phyloP scores from a whole-genome alignment of 2,329 filamentous ascomycete species.

The Rhinocladiella similis region DNA sequence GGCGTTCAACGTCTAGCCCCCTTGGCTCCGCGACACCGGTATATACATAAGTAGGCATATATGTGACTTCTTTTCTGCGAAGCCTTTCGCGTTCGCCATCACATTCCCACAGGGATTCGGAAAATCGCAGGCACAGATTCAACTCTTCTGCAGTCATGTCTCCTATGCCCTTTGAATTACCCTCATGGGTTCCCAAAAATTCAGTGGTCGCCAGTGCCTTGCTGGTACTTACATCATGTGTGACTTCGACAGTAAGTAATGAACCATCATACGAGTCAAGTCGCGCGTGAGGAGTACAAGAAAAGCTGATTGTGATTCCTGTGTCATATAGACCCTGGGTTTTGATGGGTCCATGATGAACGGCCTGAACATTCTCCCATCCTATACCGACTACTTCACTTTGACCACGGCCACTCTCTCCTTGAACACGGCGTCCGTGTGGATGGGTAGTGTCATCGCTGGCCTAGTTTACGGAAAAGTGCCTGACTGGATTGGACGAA shows the following conservation, averaged over 20 bases:
- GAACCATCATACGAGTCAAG: too few species aligned
- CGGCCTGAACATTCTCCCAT: constrained; percentile 58
- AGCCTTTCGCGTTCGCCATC: too few species aligned
- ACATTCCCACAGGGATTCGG: too few species aligned
- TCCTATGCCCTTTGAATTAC: constrained; percentile 15
- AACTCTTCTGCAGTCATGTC: neutral
- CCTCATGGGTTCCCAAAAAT: constrained; percentile 11
- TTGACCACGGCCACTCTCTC: constrained; percentile 55
- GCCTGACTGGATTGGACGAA: constrained; percentile 46
- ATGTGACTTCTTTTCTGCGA: too few species aligned
- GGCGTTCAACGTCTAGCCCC: too few species aligned
- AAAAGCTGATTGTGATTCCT: neutral
- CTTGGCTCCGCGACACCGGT: too few species aligned
- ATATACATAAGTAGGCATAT: too few species aligned
- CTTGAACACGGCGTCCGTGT: constrained; percentile 58
- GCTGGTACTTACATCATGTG: constrained; percentile 21
- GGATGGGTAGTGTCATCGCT: constrained; percentile 52
- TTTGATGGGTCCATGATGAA: constrained; percentile 57
- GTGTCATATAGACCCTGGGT: constrained; percentile 29
- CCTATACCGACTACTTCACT: constrained; percentile 57
- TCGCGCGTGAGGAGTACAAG: neutral
- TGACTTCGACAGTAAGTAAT: constrained; percentile 20
- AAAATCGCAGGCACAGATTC: neutral
- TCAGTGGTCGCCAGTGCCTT: constrained; percentile 12
- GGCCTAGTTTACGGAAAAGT: constrained; percentile 45